Base-by-base conservation (phyloP, 257 asterid genomes). In the Schizonepeta tenuifolia region DNA sequence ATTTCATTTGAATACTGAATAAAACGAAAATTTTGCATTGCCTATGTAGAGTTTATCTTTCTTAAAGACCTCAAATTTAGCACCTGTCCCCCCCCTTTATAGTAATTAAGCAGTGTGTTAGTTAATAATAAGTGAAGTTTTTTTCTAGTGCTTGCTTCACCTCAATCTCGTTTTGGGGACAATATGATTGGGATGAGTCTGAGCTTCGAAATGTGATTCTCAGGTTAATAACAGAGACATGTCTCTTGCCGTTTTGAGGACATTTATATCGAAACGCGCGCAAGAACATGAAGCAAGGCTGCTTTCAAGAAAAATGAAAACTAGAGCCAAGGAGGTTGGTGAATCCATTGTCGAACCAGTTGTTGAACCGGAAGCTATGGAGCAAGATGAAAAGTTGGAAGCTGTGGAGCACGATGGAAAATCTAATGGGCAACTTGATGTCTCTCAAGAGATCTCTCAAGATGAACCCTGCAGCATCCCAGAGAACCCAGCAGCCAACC, bases 141-240 rank as follows among this genome's bases (percentile, higher is more conserved):
- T 41, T 28, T 41, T 60, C 6, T 15, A 14, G 63, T 51, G 70
- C 51, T 36, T 50, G 67, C 9, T 71, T 21, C 46, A 15, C 21
- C 50, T 21, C 49, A 41, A n/a, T 49, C 31, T 56, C 31, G 47
- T 54, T 7, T 21, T 74, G 22, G 24, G 24, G 26, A 47, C 22
- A 11, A 57, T 74, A 4, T 43, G 22, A 40, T 56, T 50, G 24
- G 50, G 21, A 17, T 36, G 41, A 13, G 10, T 31, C 36, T 80
- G 77, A 73, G 44, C 51, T 44, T 78, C 41, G 73, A 67, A 58
- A 65, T 80, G 21, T 69, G 68, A 28, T 72, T 58, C 33, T n/a
- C 90, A 95, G 99, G 98, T 95, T 70, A 90, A 95, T 60, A 92
- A 95, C 79, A 86, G 98, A 77, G 99, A 95, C 76, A 86, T 95